Evolutionary conservation across 2,329 filamentous ascomycete species (phyloP), one percentile per base, ranked within the genome.

Genomic region (Xylaria polymorpha): DNA sequence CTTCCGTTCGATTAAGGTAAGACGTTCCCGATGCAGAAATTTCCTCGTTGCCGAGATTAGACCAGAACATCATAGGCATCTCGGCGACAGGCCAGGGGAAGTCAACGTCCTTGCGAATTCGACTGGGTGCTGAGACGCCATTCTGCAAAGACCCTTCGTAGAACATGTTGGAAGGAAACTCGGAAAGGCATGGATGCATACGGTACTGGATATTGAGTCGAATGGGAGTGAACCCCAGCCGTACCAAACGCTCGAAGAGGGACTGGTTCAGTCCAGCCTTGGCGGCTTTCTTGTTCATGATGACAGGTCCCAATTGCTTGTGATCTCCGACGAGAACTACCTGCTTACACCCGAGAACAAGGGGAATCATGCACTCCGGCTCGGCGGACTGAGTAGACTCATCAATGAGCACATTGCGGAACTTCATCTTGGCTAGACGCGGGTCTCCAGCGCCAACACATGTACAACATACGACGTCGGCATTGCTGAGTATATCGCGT

Each of bases 61-160:
- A 97, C 96, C 96, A 99, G 84, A 99, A 99, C 96, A 98, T 98
- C 96, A 99, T 99, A 3, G 96, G 96, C 74, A 91, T 94, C 79
- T 98, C 95, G 22, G 86, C 89, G 37, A 97, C 93, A 2, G 96
- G 96, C 96, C 96, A 99, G 14, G 96, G 96, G 80, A 99, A 99
- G 80, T 99, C 96, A 35, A 99, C 94, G 76, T 99, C 95, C 73
- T 92, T 92, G 71, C 95, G 91, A 72, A 98, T 87, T 69, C 96
- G 91, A 77, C 97, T 92, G 74, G 93, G 91, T 79, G 92, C 92
- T 0, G 94, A 97, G 56, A 99, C 93, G 78, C 96, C 96, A 75
- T 99, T 99, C 81, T 99, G 96, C 64, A 99, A 86, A 65, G 94
- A 96, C 22, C 96, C 96, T 76, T 98, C 96, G 81, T 99, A 99